Percentiles rank a stretch among this genome's conserved stretches.
phyloP scores from a whole-genome alignment of 164 flowering plant genomes.

The Tinospora cordifolia region DNA sequence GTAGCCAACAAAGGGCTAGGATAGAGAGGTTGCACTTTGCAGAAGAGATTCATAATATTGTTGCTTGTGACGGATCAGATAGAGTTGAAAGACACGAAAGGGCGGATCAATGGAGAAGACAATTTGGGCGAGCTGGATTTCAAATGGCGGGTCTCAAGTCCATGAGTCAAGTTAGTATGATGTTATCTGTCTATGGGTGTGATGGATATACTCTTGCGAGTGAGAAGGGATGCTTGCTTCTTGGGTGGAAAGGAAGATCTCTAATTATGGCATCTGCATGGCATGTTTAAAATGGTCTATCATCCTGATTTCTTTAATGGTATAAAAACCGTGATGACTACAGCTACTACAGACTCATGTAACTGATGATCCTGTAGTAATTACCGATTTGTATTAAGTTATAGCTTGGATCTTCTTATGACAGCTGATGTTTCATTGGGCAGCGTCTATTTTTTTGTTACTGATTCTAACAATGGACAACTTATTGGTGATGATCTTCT shows the following conservation, averaged over 20 bases:
- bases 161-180: constrained; percentile 36
- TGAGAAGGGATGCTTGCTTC: constrained; percentile 52
- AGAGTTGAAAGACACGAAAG: constrained; percentile 57
- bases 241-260: constrained; percentile 65
- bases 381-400: background rate
- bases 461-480: background rate
- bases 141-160: constrained; percentile 36
- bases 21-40: constrained; percentile 44
- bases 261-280: constrained; percentile 60
- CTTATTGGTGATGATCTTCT: background rate
- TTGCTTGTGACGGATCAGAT: constrained; percentile 41
- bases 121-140: constrained; percentile 46
- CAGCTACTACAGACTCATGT: background rate
- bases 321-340: too few species aligned
- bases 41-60: constrained; percentile 45
- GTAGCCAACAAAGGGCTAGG: constrained; percentile 39
- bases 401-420: background rate
- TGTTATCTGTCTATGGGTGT: constrained; percentile 45
- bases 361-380: background rate
- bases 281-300: constrained; percentile 22
- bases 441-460: background rate
- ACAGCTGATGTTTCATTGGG: background rate
- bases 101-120: constrained; percentile 57
- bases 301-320: background rate
- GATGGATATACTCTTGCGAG: constrained; percentile 46